Evolutionary conservation across 768 basidiomycete genomes (phyloP), one percentile per base, ranked within the genome.

Genomic region (Russula emetica): DNA sequence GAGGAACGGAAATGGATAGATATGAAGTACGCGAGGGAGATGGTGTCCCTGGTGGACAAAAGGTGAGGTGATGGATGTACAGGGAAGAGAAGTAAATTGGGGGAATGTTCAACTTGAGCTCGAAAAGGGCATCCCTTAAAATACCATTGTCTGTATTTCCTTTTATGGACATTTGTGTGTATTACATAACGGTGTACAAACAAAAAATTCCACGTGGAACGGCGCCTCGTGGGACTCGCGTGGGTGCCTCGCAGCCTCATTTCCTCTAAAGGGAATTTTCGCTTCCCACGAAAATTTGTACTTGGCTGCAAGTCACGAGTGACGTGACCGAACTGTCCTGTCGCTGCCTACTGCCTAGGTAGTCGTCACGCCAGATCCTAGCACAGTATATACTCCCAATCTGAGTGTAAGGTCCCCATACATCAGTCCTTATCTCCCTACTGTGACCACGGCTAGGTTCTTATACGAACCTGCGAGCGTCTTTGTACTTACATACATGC

Each of bases 21-120:
- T 55, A 44, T 40, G 52, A 1, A 5, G 45, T 30, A 26, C 58
- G 45, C 32, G 44, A 56, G 62, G 51, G 65, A 61, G 65, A 55
- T 64, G 55, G 59, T 61, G 67, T 69, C 69, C 66, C 70, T 70
- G 36, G 60, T 58, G 67, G 57, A 70, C 64, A 56, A 62, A 47
- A 60, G 67, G 68, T 60, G 60, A 58, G 66, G 60, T 34, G 62
- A 65, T 69, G 70, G 63, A 64, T 66, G 70, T 69, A 61, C 67
- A 61, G 63, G 62, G 54, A 62, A 70, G 60, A 62, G 69, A 64
- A 67, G 68, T 68, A 64, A 62, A 59, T 55, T 64, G 57, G 59
- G 67, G 57, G 62, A 55, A 68, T 70, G 63, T 73, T 72, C 69
- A 74, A 74, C 73, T 67, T 71, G 70, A 66, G 58, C 61, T 51